Percentiles rank a stretch among this genome's conserved stretches.
phyloP scores from a whole-genome alignment of 1,284 basidiomycete species.

The Gymnopus androsaceus region DNA sequence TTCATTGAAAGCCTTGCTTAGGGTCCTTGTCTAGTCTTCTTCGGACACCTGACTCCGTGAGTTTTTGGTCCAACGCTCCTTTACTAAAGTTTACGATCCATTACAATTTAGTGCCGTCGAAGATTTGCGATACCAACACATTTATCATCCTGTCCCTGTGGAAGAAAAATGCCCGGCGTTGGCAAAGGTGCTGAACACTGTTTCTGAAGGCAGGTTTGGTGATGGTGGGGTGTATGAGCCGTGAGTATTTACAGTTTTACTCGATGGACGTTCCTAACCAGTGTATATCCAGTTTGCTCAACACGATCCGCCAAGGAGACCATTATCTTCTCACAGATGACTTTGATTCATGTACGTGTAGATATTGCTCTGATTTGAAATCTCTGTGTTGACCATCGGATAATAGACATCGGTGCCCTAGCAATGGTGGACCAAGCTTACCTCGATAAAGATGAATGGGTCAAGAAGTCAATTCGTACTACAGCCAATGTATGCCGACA shows the following conservation, averaged over 20 bases:
- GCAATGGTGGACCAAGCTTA: conserved; percentile 87
- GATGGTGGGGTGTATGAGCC: conserved; percentile 79
- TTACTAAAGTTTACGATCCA: not conserved
- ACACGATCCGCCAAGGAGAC: conserved; percentile 78
- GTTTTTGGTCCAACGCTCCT: conserved; percentile 17
- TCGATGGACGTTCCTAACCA: conserved; percentile 15
- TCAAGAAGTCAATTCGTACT: conserved; percentile 86
- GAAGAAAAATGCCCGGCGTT: conserved; percentile 82
- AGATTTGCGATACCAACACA: conserved; percentile 80
- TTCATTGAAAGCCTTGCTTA: conserved; percentile 4
- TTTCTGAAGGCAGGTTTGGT: conserved; percentile 77
- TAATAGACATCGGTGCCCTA: conserved; percentile 74
- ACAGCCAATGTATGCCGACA: conserved; percentile 63
- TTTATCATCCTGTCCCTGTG: conserved; percentile 78
- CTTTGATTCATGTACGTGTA: conserved; percentile 79
- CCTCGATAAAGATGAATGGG: conserved; percentile 80
- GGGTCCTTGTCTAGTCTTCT: conserved; percentile 65
- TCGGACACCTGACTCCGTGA: conserved; percentile 76
- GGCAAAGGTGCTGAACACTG: conserved; percentile 70
- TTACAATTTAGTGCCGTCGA: conserved; percentile 60
- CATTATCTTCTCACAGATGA: conserved; percentile 86
- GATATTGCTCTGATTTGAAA: not conserved
- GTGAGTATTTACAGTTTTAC: conserved; percentile 38
- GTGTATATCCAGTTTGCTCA: conserved; percentile 54
- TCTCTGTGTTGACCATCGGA: not conserved